Percentiles rank a stretch among this genome's conserved stretches.
Conservation (phyloP, 23 red algal genomes). For the Gracilaria domingensis region DNA sequence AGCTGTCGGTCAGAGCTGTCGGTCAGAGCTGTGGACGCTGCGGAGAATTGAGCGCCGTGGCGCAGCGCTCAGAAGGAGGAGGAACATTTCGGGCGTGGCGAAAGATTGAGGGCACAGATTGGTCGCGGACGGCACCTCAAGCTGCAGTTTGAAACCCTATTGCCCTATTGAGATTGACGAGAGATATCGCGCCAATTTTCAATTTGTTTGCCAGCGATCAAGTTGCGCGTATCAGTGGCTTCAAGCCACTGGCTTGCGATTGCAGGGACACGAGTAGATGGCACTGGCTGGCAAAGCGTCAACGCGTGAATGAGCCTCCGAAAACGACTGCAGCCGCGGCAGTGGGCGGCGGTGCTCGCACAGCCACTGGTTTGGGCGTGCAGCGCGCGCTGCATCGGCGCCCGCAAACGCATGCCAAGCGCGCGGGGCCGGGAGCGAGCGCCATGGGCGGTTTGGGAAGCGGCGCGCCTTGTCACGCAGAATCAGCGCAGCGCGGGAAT, state of each 20-base stretch:
- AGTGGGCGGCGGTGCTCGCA: too few relatives aligned
- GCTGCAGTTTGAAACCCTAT: too few relatives aligned
- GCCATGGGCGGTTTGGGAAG: slow-evolving; percentile 7
- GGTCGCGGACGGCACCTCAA: too few relatives aligned
- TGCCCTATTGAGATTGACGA: not conserved
- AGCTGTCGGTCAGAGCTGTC: too few relatives aligned
- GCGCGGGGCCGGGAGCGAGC: not conserved
- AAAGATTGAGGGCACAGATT: too few relatives aligned
- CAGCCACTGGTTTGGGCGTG: not conserved
- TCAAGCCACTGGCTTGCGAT: not conserved
- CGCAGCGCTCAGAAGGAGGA: too few relatives aligned
- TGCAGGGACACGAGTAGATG: not conserved
- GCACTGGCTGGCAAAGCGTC: not conserved
- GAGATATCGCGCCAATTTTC: not conserved
- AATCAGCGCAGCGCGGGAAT: not conserved
- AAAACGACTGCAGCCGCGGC: not conserved
- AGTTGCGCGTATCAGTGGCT: too few relatives aligned
- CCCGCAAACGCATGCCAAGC: too few relatives aligned
- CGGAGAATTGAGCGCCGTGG: too few relatives aligned
- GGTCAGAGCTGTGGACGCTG: too few relatives aligned
- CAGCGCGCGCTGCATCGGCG: too few relatives aligned
- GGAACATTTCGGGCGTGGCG: too few relatives aligned
- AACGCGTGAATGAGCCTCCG: not conserved
- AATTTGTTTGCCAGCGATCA: not conserved
- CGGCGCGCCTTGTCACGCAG: not conserved